Evolutionary conservation across 768 basidiomycete species (phyloP), one percentile per base, ranked within the genome.

Genomic region (Mycena vulgaris): DNA sequence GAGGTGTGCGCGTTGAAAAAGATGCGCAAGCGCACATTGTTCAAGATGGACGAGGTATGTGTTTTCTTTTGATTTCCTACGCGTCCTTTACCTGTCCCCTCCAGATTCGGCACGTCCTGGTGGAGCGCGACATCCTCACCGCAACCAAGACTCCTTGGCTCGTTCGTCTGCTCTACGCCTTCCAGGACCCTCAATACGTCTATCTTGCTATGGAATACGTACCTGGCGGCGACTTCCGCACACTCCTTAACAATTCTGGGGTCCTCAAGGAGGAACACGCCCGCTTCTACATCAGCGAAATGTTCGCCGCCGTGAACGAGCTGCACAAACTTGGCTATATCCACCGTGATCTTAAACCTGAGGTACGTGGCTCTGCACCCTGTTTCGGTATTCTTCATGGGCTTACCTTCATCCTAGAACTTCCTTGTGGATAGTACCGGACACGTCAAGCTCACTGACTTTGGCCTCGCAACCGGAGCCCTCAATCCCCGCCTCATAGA

Each of bases 131-230:
- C 79, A 99, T 99, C 76, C 83, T 99, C 71, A 98, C 97, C 0
- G 95, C 96, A 1, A 98, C 97, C 30, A 97, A 97, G 81, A 97
- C 96, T 0, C 95, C 97, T 1, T 99, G 98, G 98, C 88, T 99
- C 66, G 98, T 99, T 53, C 87, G 92, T 28, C 85, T 99, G 10
- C 84, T 99, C 5, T 99, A 99, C 78, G 98, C 98, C 3, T 99
- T 99, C 83, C 98, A 99, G 81, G 97, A 99, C 77, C 84, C 90
- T 0, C 87, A 93, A 79, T 92, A 94, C 39, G 96, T 97, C 35
- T 86, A 87, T 11, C 97, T 91, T 75, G 94, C 95, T 0, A 85
- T 96, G 63, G 96, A 96, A 78, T 92, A 93, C 76, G 96, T 93
- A 62, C 85, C 92, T 7, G 98, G 98, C 25, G 98, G 98, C 56